phyloP scores from a whole-genome alignment of 257 asterid genomes.

The Primulina huaijiensis region DNA sequence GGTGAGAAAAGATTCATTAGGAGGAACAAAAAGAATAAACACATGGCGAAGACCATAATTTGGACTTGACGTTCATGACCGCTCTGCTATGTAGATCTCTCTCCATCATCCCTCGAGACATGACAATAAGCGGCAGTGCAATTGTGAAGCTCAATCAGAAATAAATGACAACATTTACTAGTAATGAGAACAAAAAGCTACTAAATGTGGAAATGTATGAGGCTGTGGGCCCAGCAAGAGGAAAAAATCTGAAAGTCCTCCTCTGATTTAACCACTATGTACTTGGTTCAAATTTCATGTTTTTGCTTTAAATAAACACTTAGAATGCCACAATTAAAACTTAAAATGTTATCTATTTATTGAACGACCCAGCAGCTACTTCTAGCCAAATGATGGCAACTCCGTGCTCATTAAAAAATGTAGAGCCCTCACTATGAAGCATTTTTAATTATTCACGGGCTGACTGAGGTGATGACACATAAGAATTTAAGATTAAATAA shows the following conservation, averaged over 20 bases:
- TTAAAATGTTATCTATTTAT: no score
- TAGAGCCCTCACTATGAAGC: not conserved
- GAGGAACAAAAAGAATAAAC: not conserved
- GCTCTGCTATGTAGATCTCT: slow-evolving; percentile 13
- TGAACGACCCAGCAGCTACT: not conserved
- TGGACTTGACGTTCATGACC: slow-evolving; percentile 19
- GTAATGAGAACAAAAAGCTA: slow-evolving; percentile 17
- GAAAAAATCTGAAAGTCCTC: not conserved
- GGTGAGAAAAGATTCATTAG: slow-evolving; percentile 13
- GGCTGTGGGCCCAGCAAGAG: not conserved
- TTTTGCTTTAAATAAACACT: not conserved
- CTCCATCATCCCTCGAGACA: slow-evolving; percentile 3
- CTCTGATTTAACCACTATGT: not conserved
- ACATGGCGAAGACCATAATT: slow-evolving; percentile 16
- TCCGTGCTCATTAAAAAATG: not conserved
- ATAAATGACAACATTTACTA: slow-evolving; percentile 8
- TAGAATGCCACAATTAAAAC: not conserved
- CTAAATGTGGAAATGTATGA: slow-evolving; percentile 1
- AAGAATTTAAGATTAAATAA: no score
- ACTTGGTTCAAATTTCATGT: not conserved
- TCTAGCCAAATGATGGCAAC: not conserved
- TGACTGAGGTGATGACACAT: not conserved
- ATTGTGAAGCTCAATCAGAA: slow-evolving; percentile 7
- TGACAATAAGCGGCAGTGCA: slow-evolving; percentile 14
- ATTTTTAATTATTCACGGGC: not conserved